Evolutionary conservation across 352 stramenopile species (phyloP).

Genomic region (Globisporangium camurandrum): DNA sequence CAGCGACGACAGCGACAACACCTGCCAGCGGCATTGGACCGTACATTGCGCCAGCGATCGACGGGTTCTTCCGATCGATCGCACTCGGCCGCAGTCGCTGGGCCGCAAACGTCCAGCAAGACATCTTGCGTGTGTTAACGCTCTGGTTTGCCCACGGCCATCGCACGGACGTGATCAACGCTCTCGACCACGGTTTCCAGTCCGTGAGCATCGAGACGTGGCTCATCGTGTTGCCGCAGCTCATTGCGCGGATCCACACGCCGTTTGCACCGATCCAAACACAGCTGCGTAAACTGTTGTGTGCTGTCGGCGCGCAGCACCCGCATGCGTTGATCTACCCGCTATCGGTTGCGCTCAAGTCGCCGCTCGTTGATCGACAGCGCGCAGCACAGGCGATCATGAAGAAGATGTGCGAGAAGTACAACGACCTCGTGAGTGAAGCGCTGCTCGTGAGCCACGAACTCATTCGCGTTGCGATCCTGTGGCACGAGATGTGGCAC

Average conservation of each 20-base stretch:
- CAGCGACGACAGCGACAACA: not conserved
- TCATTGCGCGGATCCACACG: conserved; percentile 89
- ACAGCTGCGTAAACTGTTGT: conserved; percentile 85
- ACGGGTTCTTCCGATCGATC: conserved; percentile 95
- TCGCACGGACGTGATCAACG: conserved; percentile 80
- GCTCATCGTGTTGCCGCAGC: conserved; percentile 96
- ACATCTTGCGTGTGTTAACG: conserved; percentile 97
- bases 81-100: conserved; percentile 92
- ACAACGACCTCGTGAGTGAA: conserved; percentile 94
- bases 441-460: conserved; percentile 92
- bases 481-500: conserved; percentile 99
- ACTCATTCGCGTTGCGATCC: conserved; percentile 97
- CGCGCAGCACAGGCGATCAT: conserved; percentile 94
- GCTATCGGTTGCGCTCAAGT: conserved; percentile 95
- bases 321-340: conserved; percentile 98
- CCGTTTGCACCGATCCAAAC: conserved; percentile 57
- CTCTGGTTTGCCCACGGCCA: conserved; percentile 97
- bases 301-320: conserved; percentile 88
- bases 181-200: conserved; percentile 77
- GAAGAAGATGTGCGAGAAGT: conserved; percentile 90
- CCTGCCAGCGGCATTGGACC: conserved; percentile 22
- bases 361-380: conserved; percentile 81
- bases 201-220: conserved; percentile 95
- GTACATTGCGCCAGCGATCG: conserved; percentile 64
- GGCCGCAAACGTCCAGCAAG: conserved; percentile 96